Conservation (phyloP, 805 yeast species). For the Millerago galiae region DNA sequence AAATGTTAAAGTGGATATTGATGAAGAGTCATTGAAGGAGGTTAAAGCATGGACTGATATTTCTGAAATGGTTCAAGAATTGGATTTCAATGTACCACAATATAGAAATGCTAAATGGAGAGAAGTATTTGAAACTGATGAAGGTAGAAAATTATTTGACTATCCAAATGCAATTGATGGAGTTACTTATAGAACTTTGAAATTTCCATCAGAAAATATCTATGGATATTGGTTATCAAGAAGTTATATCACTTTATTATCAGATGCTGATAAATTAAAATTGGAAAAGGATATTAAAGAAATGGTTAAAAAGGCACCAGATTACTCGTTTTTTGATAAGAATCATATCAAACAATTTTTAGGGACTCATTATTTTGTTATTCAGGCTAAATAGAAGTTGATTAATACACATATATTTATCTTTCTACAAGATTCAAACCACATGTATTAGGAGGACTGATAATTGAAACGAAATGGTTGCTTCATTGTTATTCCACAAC, state of each 20-base stretch:
- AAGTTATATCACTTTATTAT: conserved; percentile 44
- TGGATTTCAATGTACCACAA: conserved; percentile 47
- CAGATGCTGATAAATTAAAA: conserved; percentile 29
- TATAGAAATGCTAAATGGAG: conserved; percentile 46
- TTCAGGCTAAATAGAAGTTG: not conserved
- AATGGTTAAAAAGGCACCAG: conserved; percentile 17
- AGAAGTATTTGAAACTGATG: conserved; percentile 29
- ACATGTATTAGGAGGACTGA: too few species aligned
- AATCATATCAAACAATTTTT: conserved; percentile 15
- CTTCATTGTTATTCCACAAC: too few species aligned
- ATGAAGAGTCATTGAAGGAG: conserved; percentile 6
- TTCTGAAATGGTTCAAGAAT: conserved; percentile 16
- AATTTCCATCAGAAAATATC: conserved; percentile 29
- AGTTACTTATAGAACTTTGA: conserved; percentile 26
- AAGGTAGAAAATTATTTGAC: conserved; percentile 23
- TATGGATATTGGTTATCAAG: conserved; percentile 49
- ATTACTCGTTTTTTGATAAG: conserved; percentile 4
- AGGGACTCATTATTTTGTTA: conserved; percentile 20
- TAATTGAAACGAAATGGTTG: too few species aligned
- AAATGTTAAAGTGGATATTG: conserved; percentile 4
- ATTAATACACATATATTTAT: not conserved
- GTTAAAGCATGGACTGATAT: conserved; percentile 13
- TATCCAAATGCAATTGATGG: conserved; percentile 28
- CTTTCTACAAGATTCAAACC: too few species aligned
- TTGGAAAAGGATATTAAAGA: conserved; percentile 28